Evolutionary conservation across 1,139 yeast species (phyloP), one percentile per base, ranked within the genome.

Genomic region (Chernovozyma aurita): DNA sequence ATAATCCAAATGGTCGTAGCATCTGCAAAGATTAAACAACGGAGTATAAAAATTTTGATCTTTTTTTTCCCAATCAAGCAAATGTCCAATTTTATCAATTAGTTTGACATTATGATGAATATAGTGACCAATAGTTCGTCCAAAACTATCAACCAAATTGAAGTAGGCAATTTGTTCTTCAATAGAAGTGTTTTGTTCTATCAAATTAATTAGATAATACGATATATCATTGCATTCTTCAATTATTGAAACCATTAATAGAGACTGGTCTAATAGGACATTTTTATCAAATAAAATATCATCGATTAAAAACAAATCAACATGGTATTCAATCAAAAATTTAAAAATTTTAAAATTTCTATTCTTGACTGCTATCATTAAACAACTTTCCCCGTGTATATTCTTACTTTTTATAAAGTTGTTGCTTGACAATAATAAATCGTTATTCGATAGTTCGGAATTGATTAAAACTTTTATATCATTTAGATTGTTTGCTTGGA

Each of bases 1-100:
- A 52, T 90, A 90, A 20, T 77, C 58, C 0, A 75, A 61, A 47
- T 85, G 92, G 52, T 90, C 97, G 57, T 90, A 90, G 44, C 92
- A 80, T 34, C 96, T 65, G 46, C 87, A 78, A 4, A 86, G 57
- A 5, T 86, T 74, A 55, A 85, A 80, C 12, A 90, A 60, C 0
- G 97, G 95, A 0, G 97, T 86, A 45, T 85, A 87, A 0, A 81
- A 79, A 42, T 75, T 78, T 15, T 49, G 44, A 50, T 92, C 97
- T 36, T 72, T 72, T n/a, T 61, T 52, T 24, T 66, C 73, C 97
- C 97, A 92, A 48, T 83, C 68, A 4, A 86, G 65, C 32, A 63
- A 68, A 4, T 55, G 54, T 0, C 95, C 95, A 16, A 86, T 57
- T 25, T 51, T 52, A 0, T 70, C 60, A 16, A 88, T 71, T 1